Base-by-base conservation (phyloP, 2,329 filamentous ascomycete genomes). In the Penicillium polonicum region DNA sequence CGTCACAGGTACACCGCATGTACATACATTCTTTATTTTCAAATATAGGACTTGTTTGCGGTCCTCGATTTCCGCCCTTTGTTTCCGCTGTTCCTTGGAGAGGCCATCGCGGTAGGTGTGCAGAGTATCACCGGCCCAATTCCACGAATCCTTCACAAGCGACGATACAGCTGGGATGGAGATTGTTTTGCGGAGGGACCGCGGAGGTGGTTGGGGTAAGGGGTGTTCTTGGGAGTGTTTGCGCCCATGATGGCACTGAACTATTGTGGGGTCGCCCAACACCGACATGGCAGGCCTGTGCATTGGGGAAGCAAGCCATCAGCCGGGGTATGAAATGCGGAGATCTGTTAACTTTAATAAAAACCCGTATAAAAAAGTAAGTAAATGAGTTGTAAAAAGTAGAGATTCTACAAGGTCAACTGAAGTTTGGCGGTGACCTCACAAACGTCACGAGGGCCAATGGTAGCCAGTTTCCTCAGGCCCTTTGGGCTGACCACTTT, bases 21-120 rank as follows among this genome's bases (percentile, higher is more conserved):
- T 29, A 78, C 83, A 71, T 74, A 88, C 88, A 75, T 85, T 84
- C 62, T 85, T 84, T 80, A 92, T 82, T 61, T 83, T 83, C 60
- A 86, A 71, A 59, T 84, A 82, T 42, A 92, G 72, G 10, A 88
- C 79, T 68, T 87, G 83, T 71, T 83, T 86, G 59, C 81, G 81
- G 65, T 87, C 82, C 50, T 87, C 83, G n/a, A 74, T 68, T 41
- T 76, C 76, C 55, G 76, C 74, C 58, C 72, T 76, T 42, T 78
- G 74, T 31, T 79, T 76, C 15, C 83, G 78, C 62, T 87, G 77
- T 35, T 82, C 76, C 48, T 76, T 73, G 1, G 79, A 79, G 19
- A 83, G 69, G n/a, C 81, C 83, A 75, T 85, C 83, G 58, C 78
- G 80, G 63, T 80, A 80, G 52, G 67, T 60, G 45, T 71, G 61